Percentiles rank a stretch among this genome's conserved stretches.
Conservation (phyloP, 768 basidiomycete genomes). For the Kwoniella sp. region DNA sequence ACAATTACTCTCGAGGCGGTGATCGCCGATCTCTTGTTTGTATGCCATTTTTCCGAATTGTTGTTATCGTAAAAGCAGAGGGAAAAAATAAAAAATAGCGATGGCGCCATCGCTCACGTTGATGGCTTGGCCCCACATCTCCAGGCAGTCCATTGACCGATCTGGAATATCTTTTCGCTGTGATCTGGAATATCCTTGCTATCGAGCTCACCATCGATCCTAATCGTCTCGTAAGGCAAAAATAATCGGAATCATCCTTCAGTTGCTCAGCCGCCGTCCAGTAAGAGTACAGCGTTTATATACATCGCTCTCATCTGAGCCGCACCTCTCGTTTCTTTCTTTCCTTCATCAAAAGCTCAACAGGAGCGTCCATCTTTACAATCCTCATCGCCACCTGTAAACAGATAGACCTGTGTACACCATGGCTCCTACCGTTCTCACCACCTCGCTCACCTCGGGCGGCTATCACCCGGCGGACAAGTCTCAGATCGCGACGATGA, state of each 20-base stretch:
- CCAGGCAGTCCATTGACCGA: not conserved
- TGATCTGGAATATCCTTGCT: not conserved
- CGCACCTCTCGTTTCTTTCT: slow-evolving; percentile 8
- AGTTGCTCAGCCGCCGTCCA: no score
- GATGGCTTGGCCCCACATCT: not conserved
- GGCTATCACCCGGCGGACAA: slow-evolving; percentile 36
- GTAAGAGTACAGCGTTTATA: slow-evolving; percentile 1
- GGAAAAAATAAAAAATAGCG: not conserved
- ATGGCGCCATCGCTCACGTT: slow-evolving; percentile 6
- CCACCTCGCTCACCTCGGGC: slow-evolving; percentile 48
- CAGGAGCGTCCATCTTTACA: slow-evolving; percentile 5
- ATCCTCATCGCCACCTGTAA: not conserved
- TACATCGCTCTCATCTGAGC: not conserved
- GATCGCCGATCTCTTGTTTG: not conserved
- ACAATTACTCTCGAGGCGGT: not conserved
- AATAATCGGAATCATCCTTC: not conserved
- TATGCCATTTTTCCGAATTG: not conserved
- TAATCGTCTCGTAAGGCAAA: not conserved
- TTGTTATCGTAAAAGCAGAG: slow-evolving; percentile 1
- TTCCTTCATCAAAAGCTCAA: slow-evolving; percentile 16
- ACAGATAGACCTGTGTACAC: not conserved
- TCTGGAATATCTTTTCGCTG: not conserved
- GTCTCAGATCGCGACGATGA: slow-evolving; percentile 34
- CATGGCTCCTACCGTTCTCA: slow-evolving; percentile 41
- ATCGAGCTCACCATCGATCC: not conserved